Evolutionary conservation across 108 stramenopile genomes (phyloP), one percentile per base, ranked within the genome.

Genomic region (Nitzschia putrida): DNA sequence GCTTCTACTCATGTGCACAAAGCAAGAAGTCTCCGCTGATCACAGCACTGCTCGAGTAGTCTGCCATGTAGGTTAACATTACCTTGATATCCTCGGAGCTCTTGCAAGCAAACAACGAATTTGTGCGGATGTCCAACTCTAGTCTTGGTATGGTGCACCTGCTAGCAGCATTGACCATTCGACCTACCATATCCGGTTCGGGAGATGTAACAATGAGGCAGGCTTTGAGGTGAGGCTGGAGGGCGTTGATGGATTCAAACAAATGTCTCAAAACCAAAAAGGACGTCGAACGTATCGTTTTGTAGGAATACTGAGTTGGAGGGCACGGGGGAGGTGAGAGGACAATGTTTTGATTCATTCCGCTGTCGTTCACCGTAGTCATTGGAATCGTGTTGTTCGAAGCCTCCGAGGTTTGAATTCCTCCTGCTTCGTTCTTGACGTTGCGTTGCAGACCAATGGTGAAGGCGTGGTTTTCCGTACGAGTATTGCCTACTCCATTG

Each of bases 121-220:
- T 54, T 0, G 26, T 25, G 38, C 34, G 43, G 23, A 73, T 4
- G 24, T 65, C 63, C 13, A 51, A 65, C 37, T 63, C 72, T 0
- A 73, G 26, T 45, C 34, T 41, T 10, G 24, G n/a, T 13, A 50
- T 58, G 10, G 7, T 22, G 14, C 22, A 0, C n/a, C 57, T 21
- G 24, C 54, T 44, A 1, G 13, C 43, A 9, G 74, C 74, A 45
- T 74, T 74, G 42, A 74, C 47, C 8, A 74, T 44, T n/a, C 74
- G 66, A 29, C 74, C 74, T 53, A 74, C 37, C 10, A 66, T 68
- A 20, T 74, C 74, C 11, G 74, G 74, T 23, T 66, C 50, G 2
- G 74, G 74, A 10, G 53, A 40, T 0, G 42, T n/a, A 14, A 74
- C 51, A 2, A 66, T 40, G 16, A 74, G 14, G 57, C 57, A 74